phyloP scores from a whole-genome alignment of 2,329 filamentous ascomycete genomes.

The Fusarium drepaniforme region DNA sequence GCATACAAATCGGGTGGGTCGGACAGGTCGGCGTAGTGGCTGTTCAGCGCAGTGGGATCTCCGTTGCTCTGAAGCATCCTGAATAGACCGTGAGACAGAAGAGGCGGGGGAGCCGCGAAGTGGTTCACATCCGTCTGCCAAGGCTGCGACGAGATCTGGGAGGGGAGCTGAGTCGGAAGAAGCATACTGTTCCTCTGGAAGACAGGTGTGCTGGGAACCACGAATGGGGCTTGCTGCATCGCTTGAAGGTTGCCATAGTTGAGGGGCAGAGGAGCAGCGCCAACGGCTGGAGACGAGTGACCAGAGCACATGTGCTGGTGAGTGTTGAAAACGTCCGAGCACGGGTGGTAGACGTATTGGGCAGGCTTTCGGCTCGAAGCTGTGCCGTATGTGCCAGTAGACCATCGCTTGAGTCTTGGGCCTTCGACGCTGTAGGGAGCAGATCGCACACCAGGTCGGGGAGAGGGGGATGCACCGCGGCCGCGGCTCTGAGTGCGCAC shows the following conservation, averaged over 20 bases:
- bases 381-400: constrained; percentile 78
- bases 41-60: constrained; percentile 74
- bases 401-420: constrained; percentile 79
- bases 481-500: constrained; percentile 76
- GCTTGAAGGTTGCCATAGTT: constrained; percentile 68
- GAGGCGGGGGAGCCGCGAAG: constrained; percentile 70
- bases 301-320: constrained; percentile 65
- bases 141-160: constrained; percentile 63
- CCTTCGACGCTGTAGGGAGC: constrained; percentile 79
- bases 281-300: constrained; percentile 58
- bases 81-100: constrained; percentile 80
- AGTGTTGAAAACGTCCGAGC: constrained; percentile 69
- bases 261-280: constrained; percentile 62
- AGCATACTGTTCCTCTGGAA: constrained; percentile 71
- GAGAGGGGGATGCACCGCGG: constrained; percentile 75
- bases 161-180: constrained; percentile 60
- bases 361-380: constrained; percentile 66
- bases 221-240: constrained; percentile 66
- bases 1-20: constrained; percentile 84
- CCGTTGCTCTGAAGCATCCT: constrained; percentile 81
- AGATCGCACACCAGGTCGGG: constrained; percentile 74
- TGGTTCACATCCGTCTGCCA: constrained; percentile 63
- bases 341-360: constrained; percentile 72
- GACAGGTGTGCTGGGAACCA: constrained; percentile 64
- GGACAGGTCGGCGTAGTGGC: constrained; percentile 79